Evolutionary conservation across 169 alveolate genomes (phyloP).

Genomic region (Toxoplasma gondii): DNA sequence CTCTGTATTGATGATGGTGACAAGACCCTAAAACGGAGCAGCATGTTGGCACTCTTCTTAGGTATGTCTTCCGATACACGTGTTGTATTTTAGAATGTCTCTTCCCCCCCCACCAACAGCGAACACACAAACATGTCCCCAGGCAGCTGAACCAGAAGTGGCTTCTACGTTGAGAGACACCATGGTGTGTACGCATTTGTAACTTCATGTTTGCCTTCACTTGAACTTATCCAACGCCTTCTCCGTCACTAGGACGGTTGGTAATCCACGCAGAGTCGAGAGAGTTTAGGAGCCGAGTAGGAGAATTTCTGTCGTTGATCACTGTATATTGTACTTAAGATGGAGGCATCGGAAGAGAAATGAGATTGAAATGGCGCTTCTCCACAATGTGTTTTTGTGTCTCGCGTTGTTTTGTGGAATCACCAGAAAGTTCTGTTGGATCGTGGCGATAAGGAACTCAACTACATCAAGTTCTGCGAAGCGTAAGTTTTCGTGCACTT

Average conservation of each 20-base stretch:
- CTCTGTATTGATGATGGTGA: background rate
- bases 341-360: no score
- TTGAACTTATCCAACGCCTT: background rate
- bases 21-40: slow-evolving; percentile 5
- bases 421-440: background rate
- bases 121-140: background rate
- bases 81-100: background rate
- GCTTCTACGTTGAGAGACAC: background rate
- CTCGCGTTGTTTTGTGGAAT: no score
- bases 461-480: background rate
- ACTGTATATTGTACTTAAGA: no score
- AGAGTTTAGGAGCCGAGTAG: no score
- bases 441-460: background rate
- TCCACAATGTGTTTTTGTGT: no score
- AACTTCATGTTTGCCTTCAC: background rate
- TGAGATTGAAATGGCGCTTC: no score
- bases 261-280: no score
- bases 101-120: background rate
- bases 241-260: no score
- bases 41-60: background rate
- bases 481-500: background rate
- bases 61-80: background rate
- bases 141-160: background rate
- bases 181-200: background rate
- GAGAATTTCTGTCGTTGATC: no score